phyloP scores from a whole-genome alignment of 768 basidiomycete species.

The Trametopsis cervina region DNA sequence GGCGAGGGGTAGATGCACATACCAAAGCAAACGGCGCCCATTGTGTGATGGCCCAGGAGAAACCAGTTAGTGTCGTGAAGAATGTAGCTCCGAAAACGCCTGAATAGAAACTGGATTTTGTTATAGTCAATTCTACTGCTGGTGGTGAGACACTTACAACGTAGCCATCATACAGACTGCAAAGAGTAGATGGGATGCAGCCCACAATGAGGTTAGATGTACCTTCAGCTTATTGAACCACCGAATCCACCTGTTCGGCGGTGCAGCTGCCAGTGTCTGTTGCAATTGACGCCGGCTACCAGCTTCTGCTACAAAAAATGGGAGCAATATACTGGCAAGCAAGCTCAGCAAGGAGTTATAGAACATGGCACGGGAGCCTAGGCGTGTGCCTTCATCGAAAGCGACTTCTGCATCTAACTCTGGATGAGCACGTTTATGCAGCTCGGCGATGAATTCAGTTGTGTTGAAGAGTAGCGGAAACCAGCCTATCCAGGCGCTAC shows the following conservation, averaged over 20 bases:
- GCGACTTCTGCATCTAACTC: conserved; percentile 50
- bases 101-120: conserved; percentile 66
- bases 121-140: no score
- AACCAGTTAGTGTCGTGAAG: conserved; percentile 73
- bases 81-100: conserved; percentile 65
- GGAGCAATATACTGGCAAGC: conserved; percentile 59
- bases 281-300: conserved; percentile 15
- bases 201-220: conserved; percentile 71
- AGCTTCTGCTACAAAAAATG: conserved; percentile 44
- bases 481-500: conserved; percentile 83
- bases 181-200: conserved; percentile 67
- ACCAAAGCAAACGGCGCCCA: conserved; percentile 94
- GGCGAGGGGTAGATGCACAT: conserved; percentile 18
- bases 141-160: conserved; percentile 71
- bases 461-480: conserved; percentile 90
- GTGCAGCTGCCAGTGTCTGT: conserved; percentile 8
- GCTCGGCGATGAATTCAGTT: conserved; percentile 81
- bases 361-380: conserved; percentile 81
- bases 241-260: conserved; percentile 14
- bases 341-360: conserved; percentile 69
- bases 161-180: conserved; percentile 74
- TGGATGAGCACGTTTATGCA: conserved; percentile 53
- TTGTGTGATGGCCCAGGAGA: conserved; percentile 88
- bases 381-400: conserved; percentile 40
- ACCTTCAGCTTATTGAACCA: conserved; percentile 40